A percentile compares a stretch with the other conserved stretches of the same genome.
These are phyloP conservation scores for Aspergillus pseudoglaucus DNA, from an alignment of 2,329 filamentous ascomycete species.

Conservation along the genomic window DNA sequence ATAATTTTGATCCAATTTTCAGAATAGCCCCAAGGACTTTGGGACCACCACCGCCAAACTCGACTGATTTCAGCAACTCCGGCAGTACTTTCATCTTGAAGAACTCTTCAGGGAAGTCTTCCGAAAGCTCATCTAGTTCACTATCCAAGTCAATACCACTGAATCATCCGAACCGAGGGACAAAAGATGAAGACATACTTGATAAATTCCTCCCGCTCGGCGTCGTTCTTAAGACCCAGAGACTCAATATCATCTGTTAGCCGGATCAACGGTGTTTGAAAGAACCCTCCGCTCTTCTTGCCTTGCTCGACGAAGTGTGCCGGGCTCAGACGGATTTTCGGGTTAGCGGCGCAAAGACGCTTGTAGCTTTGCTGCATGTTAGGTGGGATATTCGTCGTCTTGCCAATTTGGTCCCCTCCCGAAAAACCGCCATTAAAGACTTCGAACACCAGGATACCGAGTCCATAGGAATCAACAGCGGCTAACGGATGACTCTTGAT, in stretches of 20 bases:
- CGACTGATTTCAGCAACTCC: constrained; percentile 95
- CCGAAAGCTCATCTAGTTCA: constrained; percentile 76
- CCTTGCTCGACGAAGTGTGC: constrained; percentile 87
- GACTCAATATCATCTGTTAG: constrained; percentile 90
- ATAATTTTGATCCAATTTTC: constrained; percentile 82
- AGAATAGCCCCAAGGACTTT: constrained; percentile 84
- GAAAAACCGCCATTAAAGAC: constrained; percentile 82
- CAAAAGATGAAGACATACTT: constrained; percentile 44
- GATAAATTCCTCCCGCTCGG: constrained; percentile 78
- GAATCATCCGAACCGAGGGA: not conserved
- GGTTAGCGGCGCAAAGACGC: constrained; percentile 77
- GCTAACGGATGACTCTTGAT: constrained; percentile 76
- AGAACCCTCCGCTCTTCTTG: constrained; percentile 73
- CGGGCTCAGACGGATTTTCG: constrained; percentile 78
- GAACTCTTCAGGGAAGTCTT: constrained; percentile 96
- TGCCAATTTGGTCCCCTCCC: constrained; percentile 70
- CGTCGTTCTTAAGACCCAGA: constrained; percentile 76
- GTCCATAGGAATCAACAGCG: constrained; percentile 81
- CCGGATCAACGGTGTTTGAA: constrained; percentile 86
- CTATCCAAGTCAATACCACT: constrained; percentile 28
- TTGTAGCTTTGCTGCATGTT: constrained; percentile 90
- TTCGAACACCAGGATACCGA: constrained; percentile 78
- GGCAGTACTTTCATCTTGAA: constrained; percentile 96
- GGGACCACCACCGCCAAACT: constrained; percentile 91
- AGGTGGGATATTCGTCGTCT: constrained; percentile 78